Conservation (phyloP, 805 yeast species). For the Starmerella gropengiesseri region DNA sequence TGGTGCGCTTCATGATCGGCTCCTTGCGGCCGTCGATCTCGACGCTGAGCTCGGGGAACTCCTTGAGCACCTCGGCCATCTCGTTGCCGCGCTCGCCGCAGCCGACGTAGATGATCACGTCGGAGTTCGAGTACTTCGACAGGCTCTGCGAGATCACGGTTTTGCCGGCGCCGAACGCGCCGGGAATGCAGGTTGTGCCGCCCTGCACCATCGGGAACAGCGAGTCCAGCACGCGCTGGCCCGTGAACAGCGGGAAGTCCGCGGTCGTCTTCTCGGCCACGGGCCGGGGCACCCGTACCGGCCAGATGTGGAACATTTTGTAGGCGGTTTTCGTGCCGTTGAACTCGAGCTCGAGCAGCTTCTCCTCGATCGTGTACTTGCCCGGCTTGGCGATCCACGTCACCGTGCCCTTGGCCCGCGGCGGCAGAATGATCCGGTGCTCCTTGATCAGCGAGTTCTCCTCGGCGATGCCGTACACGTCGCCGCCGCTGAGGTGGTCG, state of each 20-base stretch:
- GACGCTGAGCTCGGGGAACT: slow-evolving; percentile 93
- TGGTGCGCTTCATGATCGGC: slow-evolving; percentile 99
- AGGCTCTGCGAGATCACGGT: slow-evolving; percentile 96
- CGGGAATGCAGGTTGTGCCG: slow-evolving; percentile 99
- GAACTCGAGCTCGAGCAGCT: slow-evolving; percentile 85
- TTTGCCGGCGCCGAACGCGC: slow-evolving; percentile 99
- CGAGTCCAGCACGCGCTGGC: slow-evolving; percentile 97
- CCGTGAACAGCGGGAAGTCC: slow-evolving; percentile 89
- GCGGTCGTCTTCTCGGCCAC: slow-evolving; percentile 90
- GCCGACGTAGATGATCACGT: slow-evolving; percentile 90
- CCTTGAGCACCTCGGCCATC: slow-evolving; percentile 99
- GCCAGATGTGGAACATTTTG: slow-evolving; percentile 98
- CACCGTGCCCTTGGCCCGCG: slow-evolving; percentile 96
- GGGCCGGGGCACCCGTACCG: slow-evolving; percentile 98
- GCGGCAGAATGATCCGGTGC: slow-evolving; percentile 92
- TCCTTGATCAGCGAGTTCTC: slow-evolving; percentile 88
- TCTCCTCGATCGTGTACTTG: slow-evolving; percentile 80
- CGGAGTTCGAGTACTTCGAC: slow-evolving; percentile 95
- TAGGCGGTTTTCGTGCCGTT: slow-evolving; percentile 72
- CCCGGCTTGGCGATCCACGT: slow-evolving; percentile 83
- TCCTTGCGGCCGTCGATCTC: slow-evolving; percentile 88
- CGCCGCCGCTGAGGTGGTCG: slow-evolving; percentile 98
- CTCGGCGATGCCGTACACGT: slow-evolving; percentile 82
- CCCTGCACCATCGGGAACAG: slow-evolving; percentile 99
- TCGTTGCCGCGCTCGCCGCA: slow-evolving; percentile 94